Conservation (phyloP, 2,329 filamentous ascomycete species). For the Botrytis deweyae region DNA sequence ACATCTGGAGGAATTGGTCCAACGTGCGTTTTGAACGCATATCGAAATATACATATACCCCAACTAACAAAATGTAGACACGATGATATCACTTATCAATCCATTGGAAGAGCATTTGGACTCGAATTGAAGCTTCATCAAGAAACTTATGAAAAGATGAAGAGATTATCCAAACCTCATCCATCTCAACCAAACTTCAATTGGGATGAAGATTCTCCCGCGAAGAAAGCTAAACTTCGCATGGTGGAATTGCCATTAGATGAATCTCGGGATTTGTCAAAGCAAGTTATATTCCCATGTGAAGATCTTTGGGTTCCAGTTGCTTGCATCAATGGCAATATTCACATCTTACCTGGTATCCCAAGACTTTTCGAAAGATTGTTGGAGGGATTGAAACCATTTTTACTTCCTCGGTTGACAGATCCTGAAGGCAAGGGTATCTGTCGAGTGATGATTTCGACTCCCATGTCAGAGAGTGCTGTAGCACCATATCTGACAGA, state of each 20-base stretch:
- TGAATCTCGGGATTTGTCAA: constrained; percentile 57
- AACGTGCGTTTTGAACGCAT: constrained; percentile 54
- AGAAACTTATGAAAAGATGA: constrained; percentile 79
- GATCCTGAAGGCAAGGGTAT: constrained; percentile 83
- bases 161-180: constrained; percentile 70
- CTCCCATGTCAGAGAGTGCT: constrained; percentile 81
- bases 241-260: constrained; percentile 90
- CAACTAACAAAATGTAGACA: constrained; percentile 56
- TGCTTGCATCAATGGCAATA: constrained; percentile 83
- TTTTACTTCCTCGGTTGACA: constrained; percentile 65
- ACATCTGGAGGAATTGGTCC: constrained; percentile 95
- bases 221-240: constrained; percentile 75
- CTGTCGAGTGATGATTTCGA: constrained; percentile 77
- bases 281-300: constrained; percentile 75
- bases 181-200: constrained; percentile 72
- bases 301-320: constrained; percentile 91
- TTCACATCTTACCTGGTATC: constrained; percentile 90
- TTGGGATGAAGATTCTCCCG: constrained; percentile 80
- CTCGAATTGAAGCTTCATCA: constrained; percentile 76
- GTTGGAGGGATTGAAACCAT: constrained; percentile 72
- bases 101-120: constrained; percentile 85
- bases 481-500: constrained; percentile 82
- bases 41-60: neutral
- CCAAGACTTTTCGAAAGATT: constrained; percentile 78
- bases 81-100: constrained; percentile 96